Base-by-base conservation (phyloP, 129 eudicot species). In the Silybum marianum region DNA sequence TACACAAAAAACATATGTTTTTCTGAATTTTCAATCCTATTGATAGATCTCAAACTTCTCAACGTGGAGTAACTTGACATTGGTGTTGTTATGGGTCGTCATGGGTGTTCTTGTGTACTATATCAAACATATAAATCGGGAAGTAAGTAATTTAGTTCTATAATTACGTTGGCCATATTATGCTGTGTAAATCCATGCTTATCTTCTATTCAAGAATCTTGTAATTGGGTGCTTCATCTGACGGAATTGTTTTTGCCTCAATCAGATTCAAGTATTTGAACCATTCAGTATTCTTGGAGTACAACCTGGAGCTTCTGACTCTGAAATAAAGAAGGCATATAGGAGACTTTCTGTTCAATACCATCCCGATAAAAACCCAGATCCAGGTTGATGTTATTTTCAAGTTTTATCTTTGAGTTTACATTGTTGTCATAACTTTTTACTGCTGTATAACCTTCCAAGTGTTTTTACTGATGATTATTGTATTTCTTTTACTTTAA, bases 311-410 rank as follows among this genome's bases (percentile, higher is more conserved):
- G 98, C 96, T 73, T 81, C 98, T 26, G 98, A 94, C 66, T 81
- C 96, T 4, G 90, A 81, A 83, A 94, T 94, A 79, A 94, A 90
- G 87, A 94, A 94, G 88, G 96, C 97, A 38, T 94, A 94, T 71
- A 88, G 98, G 84, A 89, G 89, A 81, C 96, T 91, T 54, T 94
- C 98, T 81, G 88, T 94, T 81, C 97, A 89, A 80, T 94, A 94
- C 83, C 98, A 94, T 83, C 98, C 98, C 66, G 98, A 94, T 88
- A 94, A 94, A 90, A 94, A 94, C 85, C 98, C 98, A 12, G 97
- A 94, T 87, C 98, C 97, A 91, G 98, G 98, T 94, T 79, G 38
- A 69, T 72, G 39, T 32, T 83, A 14, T 84, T 84, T 69, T 48
- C 38, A 30, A 10, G 44, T 69, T 73, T 81, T 26, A 23, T 69